Evolutionary conservation across 2,329 filamentous ascomycete genomes (phyloP).

Genomic region (Teratosphaeriaceae sp.): DNA sequence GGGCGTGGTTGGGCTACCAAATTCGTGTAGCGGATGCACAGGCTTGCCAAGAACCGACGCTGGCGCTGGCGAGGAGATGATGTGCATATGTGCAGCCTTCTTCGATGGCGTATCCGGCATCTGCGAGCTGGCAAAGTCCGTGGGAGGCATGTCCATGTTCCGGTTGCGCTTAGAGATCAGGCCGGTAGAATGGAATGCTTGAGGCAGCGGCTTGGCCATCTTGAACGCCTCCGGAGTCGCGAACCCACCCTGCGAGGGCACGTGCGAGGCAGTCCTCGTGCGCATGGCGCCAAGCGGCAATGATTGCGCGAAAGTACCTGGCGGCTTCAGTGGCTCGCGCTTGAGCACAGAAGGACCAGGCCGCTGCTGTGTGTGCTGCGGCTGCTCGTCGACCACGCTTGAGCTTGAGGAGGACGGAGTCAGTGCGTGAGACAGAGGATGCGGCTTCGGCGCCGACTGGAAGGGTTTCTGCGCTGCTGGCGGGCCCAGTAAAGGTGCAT

Average conservation of each 20-base stretch:
- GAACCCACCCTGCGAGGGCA: slow-evolving; percentile 48
- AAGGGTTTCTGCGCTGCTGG: slow-evolving; percentile 25
- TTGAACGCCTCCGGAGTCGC: slow-evolving; percentile 74
- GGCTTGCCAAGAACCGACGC: slow-evolving; percentile 49
- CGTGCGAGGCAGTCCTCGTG: slow-evolving; percentile 37
- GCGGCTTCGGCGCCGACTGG: slow-evolving; percentile 46
- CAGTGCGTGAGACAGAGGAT: slow-evolving; percentile 79
- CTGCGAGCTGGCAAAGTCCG: slow-evolving; percentile 50
- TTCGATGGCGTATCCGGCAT: slow-evolving; percentile 98
- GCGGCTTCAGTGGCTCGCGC: slow-evolving; percentile 46
- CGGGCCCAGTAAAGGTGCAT: slow-evolving; percentile 45
- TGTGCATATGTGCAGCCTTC: slow-evolving; percentile 68
- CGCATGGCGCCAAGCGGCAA: slow-evolving; percentile 60
- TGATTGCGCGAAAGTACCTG: slow-evolving; percentile 64
- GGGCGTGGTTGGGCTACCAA: slow-evolving; percentile 74
- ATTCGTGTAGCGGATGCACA: slow-evolving; percentile 62
- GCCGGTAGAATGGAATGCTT: slow-evolving; percentile 90
- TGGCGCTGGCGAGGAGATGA: slow-evolving; percentile 49
- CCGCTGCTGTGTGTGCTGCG: slow-evolving; percentile 9
- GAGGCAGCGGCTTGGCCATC: slow-evolving; percentile 66
- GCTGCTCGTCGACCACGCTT: slow-evolving; percentile 56
- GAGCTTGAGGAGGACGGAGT: slow-evolving; percentile 82
- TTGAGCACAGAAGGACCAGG: slow-evolving; percentile 6
- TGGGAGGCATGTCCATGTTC: slow-evolving; percentile 57
- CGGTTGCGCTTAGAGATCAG: slow-evolving; percentile 92